Percentiles rank a stretch among this genome's conserved stretches.
These are phyloP conservation scores for carrot (Daucus carota) DNA, from an alignment of 129 eudicot genomes.

Conservation along the genomic window DH1_v3.0 NC_030382.2:50528501-50529000, in stretches of 20 bases:
- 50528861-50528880: slow-evolving; percentile 11
- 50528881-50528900: slow-evolving; percentile 27
- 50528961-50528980: not conserved
- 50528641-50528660: slow-evolving; percentile 8
- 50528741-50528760: slow-evolving; percentile 57
- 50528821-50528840: slow-evolving; percentile 59
- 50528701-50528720: slow-evolving; percentile 20
- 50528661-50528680: slow-evolving; percentile 8
- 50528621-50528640: slow-evolving; percentile 18
- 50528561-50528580: not conserved
- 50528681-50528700: slow-evolving; percentile 25
- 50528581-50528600: slow-evolving; percentile 4
- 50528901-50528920: slow-evolving; percentile 12
- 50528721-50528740: slow-evolving; percentile 38
- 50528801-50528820: slow-evolving; percentile 88
- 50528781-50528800: slow-evolving; percentile 57
- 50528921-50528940: slow-evolving; percentile 35
- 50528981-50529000: too few relatives aligned
- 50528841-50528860: slow-evolving; percentile 11
- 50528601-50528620: not conserved
- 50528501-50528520: slow-evolving; percentile 14
- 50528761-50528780: slow-evolving; percentile 17
- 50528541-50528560: not conserved
- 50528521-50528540: slow-evolving; percentile 19
- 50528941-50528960: slow-evolving; percentile 20